Conservation (phyloP, 2,329 filamentous ascomycete species). For the Xylaria sp. region DNA sequence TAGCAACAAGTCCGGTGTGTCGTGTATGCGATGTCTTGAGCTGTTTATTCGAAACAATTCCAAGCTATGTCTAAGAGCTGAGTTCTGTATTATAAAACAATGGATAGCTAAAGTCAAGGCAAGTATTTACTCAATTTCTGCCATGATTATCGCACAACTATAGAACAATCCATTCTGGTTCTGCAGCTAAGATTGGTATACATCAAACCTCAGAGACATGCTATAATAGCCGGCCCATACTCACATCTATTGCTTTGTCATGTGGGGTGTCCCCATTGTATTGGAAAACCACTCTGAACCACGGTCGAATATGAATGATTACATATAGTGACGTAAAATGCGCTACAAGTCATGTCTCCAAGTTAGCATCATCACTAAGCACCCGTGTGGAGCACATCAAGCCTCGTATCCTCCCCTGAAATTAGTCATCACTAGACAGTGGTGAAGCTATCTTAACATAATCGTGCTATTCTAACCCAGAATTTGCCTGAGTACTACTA, state of each 20-base stretch:
- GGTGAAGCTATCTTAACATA: neutral
- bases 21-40: neutral
- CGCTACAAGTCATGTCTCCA: constrained; percentile 1
- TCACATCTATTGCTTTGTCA: constrained; percentile 30
- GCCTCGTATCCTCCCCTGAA: neutral
- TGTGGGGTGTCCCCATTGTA: constrained; percentile 14
- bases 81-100: neutral
- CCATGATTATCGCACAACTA: neutral
- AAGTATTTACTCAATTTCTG: neutral
- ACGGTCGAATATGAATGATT: constrained; percentile 37
- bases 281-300: neutral
- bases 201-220: neutral
- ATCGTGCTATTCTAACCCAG: neutral
- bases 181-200: neutral
- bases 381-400: constrained; percentile 1
- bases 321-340: constrained; percentile 51
- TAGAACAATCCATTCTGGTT: neutral
- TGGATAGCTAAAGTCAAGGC: neutral
- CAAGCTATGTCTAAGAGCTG: neutral
- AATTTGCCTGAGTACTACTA: neutral
- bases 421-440: neutral
- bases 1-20: too few species aligned
- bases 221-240: neutral
- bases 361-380: constrained; percentile 22
- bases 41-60: neutral